These are phyloP conservation scores for Nannochloropsis oceanica DNA, from an alignment of 108 stramenopile species.

Conservation along the genomic window DNA sequence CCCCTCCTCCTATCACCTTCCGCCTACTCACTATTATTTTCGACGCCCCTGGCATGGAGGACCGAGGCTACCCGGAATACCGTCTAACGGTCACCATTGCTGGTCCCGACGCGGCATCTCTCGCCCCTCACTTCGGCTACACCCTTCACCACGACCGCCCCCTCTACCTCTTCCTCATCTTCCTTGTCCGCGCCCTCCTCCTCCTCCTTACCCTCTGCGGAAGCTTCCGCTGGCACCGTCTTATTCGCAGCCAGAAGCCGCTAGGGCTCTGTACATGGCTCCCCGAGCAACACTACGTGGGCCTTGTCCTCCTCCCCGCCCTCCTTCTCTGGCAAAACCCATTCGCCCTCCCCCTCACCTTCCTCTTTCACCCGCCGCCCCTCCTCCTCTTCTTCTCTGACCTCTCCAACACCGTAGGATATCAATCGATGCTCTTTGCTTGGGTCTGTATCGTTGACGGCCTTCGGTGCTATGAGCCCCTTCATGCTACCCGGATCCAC, in stretches of 20 bases:
- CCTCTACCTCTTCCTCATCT: not conserved
- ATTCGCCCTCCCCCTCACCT: not conserved
- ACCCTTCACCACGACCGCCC: not conserved
- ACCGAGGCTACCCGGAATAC: not conserved
- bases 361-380: not conserved
- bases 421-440: slow-evolving; percentile 51
- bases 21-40: not conserved
- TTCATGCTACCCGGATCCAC: slow-evolving; percentile 31
- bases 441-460: slow-evolving; percentile 58
- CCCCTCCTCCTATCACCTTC: not conserved
- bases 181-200: not conserved
- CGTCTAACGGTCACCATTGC: not conserved
- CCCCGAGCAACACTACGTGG: not conserved
- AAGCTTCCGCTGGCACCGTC: not conserved
- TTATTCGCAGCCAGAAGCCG: not conserved
- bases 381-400: not conserved
- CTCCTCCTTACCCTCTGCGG: not conserved
- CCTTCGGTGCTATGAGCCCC: slow-evolving; percentile 54
- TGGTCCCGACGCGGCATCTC: not conserved
- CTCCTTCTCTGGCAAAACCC: not conserved
- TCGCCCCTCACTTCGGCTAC: not conserved
- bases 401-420: slow-evolving; percentile 31
- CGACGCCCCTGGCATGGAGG: not conserved
- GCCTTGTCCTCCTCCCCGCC: not conserved
- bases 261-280: not conserved